A percentile compares a stretch with the other conserved stretches of the same genome.
phyloP scores from a whole-genome alignment of 2,329 filamentous ascomycete genomes.

The Drechslera avenae region DNA sequence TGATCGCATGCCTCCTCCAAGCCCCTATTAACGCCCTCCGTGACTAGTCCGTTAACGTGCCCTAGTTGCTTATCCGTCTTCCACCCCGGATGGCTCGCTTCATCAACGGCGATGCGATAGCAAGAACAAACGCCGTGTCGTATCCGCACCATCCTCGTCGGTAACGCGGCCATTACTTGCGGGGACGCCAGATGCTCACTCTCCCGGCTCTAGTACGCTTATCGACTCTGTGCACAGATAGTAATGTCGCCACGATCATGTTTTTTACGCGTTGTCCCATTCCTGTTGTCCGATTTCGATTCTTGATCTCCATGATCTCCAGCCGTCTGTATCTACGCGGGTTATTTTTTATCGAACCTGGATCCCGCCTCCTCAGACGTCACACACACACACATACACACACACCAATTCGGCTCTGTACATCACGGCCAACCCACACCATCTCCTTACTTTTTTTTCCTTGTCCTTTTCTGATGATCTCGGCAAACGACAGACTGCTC shows the following conservation, averaged over 20 bases:
- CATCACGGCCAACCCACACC: neutral
- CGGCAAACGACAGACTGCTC: slow-evolving; percentile 18
- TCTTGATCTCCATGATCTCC: slow-evolving; percentile 27
- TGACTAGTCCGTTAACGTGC: slow-evolving; percentile 31
- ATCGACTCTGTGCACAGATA: slow-evolving; percentile 31
- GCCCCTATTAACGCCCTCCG: slow-evolving; percentile 27
- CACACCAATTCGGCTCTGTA: neutral
- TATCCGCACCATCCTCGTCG: slow-evolving; percentile 11
- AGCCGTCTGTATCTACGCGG: slow-evolving; percentile 17
- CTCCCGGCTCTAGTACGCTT: slow-evolving; percentile 41
- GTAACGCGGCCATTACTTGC: slow-evolving; percentile 24
- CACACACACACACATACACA: neutral
- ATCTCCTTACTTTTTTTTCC: slow-evolving; percentile 5
- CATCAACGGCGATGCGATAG: slow-evolving; percentile 4
- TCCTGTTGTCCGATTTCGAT: slow-evolving; percentile 24
- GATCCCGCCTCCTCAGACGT: neutral
- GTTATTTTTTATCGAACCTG: neutral
- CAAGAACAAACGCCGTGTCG: slow-evolving; percentile 8
- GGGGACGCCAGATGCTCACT: slow-evolving; percentile 25
- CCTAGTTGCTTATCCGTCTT: slow-evolving; percentile 32
- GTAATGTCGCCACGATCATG: slow-evolving; percentile 45
- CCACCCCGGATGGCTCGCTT: slow-evolving; percentile 18
- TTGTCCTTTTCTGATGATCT: slow-evolving; percentile 1
- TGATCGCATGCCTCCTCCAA: slow-evolving; percentile 41
- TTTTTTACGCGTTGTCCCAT: slow-evolving; percentile 30